Evolutionary conservation across 768 basidiomycete species (phyloP).

Genomic region (Fibroporia radiculosa): DNA sequence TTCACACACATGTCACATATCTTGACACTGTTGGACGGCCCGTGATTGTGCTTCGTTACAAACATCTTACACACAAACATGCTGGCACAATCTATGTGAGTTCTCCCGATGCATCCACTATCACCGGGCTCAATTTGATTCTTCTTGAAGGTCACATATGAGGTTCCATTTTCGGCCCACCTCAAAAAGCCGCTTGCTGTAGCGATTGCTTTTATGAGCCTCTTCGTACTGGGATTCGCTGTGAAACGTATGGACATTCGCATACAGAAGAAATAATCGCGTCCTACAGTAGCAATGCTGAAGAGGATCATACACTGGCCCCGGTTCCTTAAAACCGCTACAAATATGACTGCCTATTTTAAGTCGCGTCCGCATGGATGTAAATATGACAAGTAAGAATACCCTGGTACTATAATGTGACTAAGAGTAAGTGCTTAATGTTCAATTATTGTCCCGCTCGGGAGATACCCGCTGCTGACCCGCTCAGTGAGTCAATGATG

Average conservation of each 20-base stretch:
- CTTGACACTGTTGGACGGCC: conserved; percentile 90
- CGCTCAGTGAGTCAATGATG: no score
- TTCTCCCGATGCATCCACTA: conserved; percentile 12
- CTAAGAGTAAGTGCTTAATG: no score
- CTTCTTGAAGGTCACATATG: conserved; percentile 70
- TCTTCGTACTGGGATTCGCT: conserved; percentile 48
- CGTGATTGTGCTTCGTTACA: conserved; percentile 63
- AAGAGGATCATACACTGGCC: no score
- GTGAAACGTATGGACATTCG: conserved; percentile 46
- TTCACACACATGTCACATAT: conserved; percentile 76
- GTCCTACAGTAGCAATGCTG: no score
- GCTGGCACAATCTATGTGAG: conserved; percentile 76
- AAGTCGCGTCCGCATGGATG: no score
- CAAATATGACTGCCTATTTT: no score
- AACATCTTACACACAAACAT: conserved; percentile 72
- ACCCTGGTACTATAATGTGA: no score
- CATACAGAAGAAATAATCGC: conserved; percentile 33
- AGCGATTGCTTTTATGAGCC: conserved; percentile 53
- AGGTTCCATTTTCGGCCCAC: conserved; percentile 71
- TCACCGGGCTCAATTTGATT: neutral
- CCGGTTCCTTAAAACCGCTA: no score
- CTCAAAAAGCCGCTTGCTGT: conserved; percentile 83
- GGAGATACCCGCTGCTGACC: no score
- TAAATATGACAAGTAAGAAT: no score
- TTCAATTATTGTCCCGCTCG: no score